Evolutionary conservation across 116 monocot species (phyloP).

Genomic region (Zostera marina): DNA sequence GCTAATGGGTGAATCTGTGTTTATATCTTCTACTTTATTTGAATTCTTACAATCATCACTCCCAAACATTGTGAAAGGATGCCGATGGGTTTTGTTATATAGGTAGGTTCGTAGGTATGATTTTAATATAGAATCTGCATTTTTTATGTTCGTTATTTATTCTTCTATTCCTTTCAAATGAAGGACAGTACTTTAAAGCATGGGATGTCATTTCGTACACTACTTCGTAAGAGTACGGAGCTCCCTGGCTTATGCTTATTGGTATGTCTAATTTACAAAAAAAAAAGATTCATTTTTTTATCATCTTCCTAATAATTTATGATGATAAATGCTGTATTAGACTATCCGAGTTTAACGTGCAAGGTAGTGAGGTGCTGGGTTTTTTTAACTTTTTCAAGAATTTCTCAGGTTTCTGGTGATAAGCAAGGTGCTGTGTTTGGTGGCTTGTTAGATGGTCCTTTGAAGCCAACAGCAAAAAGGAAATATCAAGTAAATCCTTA

Average conservation of each 20-base stretch:
- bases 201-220: slow-evolving; percentile 82
- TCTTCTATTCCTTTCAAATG: slow-evolving; percentile 27
- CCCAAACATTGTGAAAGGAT: slow-evolving; percentile 79
- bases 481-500: slow-evolving; percentile 61
- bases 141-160: slow-evolving; percentile 12
- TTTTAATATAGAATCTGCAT: background rate
- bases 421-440: slow-evolving; percentile 90
- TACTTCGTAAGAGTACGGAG: slow-evolving; percentile 51
- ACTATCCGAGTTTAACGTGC: background rate
- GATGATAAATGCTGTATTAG: background rate
- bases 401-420: slow-evolving; percentile 70
- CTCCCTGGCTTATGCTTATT: slow-evolving; percentile 57
- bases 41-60: slow-evolving; percentile 64
- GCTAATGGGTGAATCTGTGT: slow-evolving; percentile 45
- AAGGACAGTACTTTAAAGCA: slow-evolving; percentile 84
- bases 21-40: slow-evolving; percentile 47
- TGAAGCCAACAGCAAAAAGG: slow-evolving; percentile 64
- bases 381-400: background rate
- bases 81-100: slow-evolving; percentile 70
- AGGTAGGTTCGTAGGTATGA: slow-evolving; percentile 71
- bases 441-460: slow-evolving; percentile 58
- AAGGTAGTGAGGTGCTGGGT: background rate
- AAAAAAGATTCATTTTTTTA: background rate
- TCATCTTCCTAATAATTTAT: background rate
- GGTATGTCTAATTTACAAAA: slow-evolving; percentile 21